Evolutionary conservation across 2,329 filamentous ascomycete genomes (phyloP), one percentile per base, ranked within the genome.

Genomic region (Stagonosporopsis vannaccii): DNA sequence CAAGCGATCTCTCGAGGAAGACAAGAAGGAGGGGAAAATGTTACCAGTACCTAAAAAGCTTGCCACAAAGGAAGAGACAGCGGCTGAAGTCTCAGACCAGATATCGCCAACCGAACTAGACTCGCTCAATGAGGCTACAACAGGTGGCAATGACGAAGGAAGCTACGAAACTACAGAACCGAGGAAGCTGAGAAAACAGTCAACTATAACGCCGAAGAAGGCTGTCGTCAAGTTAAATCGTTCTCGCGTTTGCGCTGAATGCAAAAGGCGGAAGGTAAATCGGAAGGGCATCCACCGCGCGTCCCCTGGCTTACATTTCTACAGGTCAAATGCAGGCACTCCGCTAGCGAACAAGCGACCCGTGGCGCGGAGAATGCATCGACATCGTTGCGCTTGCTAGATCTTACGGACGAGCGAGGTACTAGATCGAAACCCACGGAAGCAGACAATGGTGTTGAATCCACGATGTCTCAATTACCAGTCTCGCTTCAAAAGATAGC

Each of bases 1-100:
- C 6, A 67, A 67, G 32, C 53, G 63, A 4, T 28, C 15, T 22
- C 61, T 46, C 12, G 41, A 56, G n/a, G 48, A 62, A n/a, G 44
- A 39, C 11, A 26, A 40, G 11, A 32, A 51, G 8, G 22, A 37
- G 4, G 33, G 54, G 2, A 17, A 7, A 7, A 30, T 42, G 30
- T 55, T 50, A 28, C 56, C 55, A 28, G 53, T 50, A 20, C 39
- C 52, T 13, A 67, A 62, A 32, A 56, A 50, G 19, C 12, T 26
- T 17, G 23, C 33, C 4, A 49, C 6, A 23, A 11, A 20, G 1
- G 5, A 19, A 12, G 9, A 30, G 17, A 19, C 26, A 1, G 22
- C 41, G 26, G 12, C 26, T 17, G 11, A 39, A 12, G 3, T 3
- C 13, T 6, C 28, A 4, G 11, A 12, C 12, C 5, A 17, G 6